These are phyloP conservation scores for Litchi chinensis DNA, from an alignment of 345 rosid species.

Conservation along the genomic window DNA sequence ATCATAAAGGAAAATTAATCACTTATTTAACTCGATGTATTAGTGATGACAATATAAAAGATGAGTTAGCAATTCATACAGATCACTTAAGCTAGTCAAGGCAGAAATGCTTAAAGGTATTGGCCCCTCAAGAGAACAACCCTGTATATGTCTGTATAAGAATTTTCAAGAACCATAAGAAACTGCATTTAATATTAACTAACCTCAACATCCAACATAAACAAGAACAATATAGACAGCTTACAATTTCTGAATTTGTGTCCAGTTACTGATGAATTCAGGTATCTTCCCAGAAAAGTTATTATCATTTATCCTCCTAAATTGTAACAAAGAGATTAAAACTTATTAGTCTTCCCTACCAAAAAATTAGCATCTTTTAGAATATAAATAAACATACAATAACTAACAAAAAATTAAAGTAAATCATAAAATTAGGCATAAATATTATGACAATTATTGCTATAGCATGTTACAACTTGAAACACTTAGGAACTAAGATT, in stretches of 20 bases:
- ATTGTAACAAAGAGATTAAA: constrained; percentile 18
- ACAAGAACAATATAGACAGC: constrained; percentile 17
- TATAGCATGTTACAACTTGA: background rate
- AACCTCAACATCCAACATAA: background rate
- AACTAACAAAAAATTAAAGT: background rate
- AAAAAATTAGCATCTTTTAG: background rate
- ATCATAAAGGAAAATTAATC: constrained; percentile 14
- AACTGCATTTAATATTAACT: background rate
- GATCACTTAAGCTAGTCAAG: constrained; percentile 62
- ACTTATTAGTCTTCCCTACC: background rate
- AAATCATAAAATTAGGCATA: background rate
- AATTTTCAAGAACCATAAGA: background rate
- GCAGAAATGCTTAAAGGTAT: constrained; percentile 71
- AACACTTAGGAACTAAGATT: background rate
- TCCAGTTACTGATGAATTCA: constrained; percentile 64
- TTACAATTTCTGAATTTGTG: constrained; percentile 65
- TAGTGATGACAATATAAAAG: background rate
- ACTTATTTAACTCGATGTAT: background rate
- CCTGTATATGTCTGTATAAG: constrained; percentile 71
- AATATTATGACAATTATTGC: background rate
- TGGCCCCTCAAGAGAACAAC: constrained; percentile 76
- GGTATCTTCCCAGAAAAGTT: constrained; percentile 75
- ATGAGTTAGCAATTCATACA: constrained; percentile 51
- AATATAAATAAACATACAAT: background rate
- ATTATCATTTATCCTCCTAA: constrained; percentile 80